Conservation (phyloP, 139 green algal genomes). For the Pycnococcus provasolii region DNA sequence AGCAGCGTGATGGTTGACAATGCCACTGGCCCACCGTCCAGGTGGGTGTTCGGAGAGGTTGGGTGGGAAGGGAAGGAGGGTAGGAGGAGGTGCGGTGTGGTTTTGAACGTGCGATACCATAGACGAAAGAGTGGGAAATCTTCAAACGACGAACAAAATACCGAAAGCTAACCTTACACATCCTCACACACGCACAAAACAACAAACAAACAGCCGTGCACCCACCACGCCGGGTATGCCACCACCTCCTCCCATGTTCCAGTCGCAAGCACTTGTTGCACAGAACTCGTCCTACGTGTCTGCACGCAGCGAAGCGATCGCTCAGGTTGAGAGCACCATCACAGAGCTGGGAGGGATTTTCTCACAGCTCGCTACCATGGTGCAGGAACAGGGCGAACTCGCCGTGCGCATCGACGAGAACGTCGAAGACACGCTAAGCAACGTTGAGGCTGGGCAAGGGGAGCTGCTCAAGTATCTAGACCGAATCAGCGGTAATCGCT, state of each 20-base stretch:
- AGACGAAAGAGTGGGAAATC: too few relatives aligned
- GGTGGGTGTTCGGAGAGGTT: too few relatives aligned
- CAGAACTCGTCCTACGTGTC: constrained; percentile 35
- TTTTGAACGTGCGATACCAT: too few relatives aligned
- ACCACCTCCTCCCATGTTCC: neutral
- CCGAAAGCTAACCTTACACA: too few relatives aligned
- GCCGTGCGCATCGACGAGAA: constrained; percentile 94
- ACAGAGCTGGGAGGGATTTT: constrained; percentile 96
- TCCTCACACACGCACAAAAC: too few relatives aligned
- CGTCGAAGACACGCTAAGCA: constrained; percentile 82
- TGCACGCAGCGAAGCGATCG: constrained; percentile 64
- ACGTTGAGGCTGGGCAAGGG: constrained; percentile 86
- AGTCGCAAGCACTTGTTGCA: constrained; percentile 45
- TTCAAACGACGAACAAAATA: too few relatives aligned
- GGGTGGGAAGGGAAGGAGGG: too few relatives aligned
- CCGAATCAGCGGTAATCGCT: constrained; percentile 79
- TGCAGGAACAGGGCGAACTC: constrained; percentile 80
- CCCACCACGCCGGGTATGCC: too few relatives aligned
- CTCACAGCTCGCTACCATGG: constrained; percentile 89
- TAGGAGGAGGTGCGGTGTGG: too few relatives aligned
- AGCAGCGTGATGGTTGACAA: too few relatives aligned
- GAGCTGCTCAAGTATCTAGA: constrained; percentile 95
- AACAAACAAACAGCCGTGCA: too few relatives aligned
- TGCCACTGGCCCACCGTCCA: too few relatives aligned
- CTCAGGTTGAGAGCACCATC: constrained; percentile 92